Conservation (phyloP, 768 basidiomycete species). For the Rhizopogon sp. region DNA sequence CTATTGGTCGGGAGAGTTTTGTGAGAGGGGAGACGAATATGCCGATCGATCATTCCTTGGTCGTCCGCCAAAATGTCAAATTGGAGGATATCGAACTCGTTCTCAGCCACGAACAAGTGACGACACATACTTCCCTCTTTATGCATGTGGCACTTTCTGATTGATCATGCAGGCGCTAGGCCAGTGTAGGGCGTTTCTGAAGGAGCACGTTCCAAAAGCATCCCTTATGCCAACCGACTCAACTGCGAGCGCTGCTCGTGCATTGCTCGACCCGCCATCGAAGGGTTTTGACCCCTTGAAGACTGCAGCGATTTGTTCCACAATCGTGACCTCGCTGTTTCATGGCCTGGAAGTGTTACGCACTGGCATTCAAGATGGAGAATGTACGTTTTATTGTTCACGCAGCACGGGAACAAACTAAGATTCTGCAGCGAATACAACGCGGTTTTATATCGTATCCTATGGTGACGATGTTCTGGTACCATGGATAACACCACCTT, state of each 20-base stretch:
- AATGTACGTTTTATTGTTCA: constrained; percentile 2
- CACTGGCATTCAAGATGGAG: constrained; percentile 60
- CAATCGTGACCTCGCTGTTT: constrained; percentile 54
- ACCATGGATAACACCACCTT: constrained; percentile 18
- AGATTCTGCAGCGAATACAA: constrained; percentile 49
- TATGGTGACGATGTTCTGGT: constrained; percentile 26
- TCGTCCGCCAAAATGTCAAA: constrained; percentile 55
- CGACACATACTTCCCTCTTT: constrained; percentile 1
- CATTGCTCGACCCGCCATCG: constrained; percentile 23
- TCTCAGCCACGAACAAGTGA: constrained; percentile 78
- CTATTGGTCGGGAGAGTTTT: constrained; percentile 37
- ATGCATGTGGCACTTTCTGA: constrained; percentile 4
- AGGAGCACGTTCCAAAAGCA: constrained; percentile 46
- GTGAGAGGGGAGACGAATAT: constrained; percentile 58
- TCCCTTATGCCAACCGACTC: constrained; percentile 56
- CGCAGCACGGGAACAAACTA: background rate
- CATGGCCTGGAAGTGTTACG: constrained; percentile 55
- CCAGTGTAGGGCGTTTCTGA: constrained; percentile 66
- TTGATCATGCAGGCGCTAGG: constrained; percentile 56
- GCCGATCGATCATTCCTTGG: constrained; percentile 62
- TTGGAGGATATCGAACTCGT: constrained; percentile 51
- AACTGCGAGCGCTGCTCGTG: constrained; percentile 66
- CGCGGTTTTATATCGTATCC: constrained; percentile 62
- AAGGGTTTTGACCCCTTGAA: constrained; percentile 37
- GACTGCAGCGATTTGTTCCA: constrained; percentile 74